phyloP scores from a whole-genome alignment of 2,329 filamentous ascomycete species.

The Fusarium foetens region DNA sequence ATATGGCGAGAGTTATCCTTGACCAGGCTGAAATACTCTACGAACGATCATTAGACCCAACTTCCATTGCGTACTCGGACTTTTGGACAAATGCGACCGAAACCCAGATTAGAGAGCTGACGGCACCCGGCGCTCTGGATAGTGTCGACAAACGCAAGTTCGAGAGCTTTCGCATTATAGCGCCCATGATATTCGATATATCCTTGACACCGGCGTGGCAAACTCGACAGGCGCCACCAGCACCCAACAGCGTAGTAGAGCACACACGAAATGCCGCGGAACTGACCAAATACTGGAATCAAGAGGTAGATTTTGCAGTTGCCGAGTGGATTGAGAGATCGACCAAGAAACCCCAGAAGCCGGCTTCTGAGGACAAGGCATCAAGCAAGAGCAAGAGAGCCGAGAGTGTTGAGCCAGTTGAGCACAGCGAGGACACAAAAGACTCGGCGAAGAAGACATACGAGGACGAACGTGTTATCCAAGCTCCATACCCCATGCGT shows the following conservation, averaged over 20 bases:
- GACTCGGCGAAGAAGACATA: conserved; percentile 6
- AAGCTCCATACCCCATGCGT: conserved; percentile 51
- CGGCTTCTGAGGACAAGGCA: conserved; percentile 36
- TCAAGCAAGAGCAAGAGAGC: conserved; percentile 23
- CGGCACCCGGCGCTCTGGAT: conserved; percentile 36
- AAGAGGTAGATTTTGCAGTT: conserved; percentile 52
- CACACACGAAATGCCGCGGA: conserved; percentile 65
- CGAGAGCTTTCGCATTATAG: conserved; percentile 61
- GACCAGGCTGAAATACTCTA: conserved; percentile 60
- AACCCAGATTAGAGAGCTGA: conserved; percentile 42
- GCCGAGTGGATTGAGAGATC: conserved; percentile 56
- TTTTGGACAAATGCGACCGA: conserved; percentile 49
- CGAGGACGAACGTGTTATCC: conserved; percentile 40
- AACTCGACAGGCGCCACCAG: conserved; percentile 54
- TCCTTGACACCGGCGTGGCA: conserved; percentile 65
- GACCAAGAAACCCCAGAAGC: conserved; percentile 54
- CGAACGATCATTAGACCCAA: conserved; percentile 52
- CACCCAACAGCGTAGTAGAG: conserved; percentile 60
- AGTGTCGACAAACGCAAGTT: conserved; percentile 45
- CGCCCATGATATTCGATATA: conserved; percentile 64
- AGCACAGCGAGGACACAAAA: conserved; percentile 10
- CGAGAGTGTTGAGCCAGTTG: conserved; percentile 7
- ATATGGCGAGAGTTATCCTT: conserved; percentile 54
- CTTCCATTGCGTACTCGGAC: conserved; percentile 59
- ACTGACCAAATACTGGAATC: conserved; percentile 63